Conservation (phyloP, 768 basidiomycete genomes). For the Arthromyces matolae region DNA sequence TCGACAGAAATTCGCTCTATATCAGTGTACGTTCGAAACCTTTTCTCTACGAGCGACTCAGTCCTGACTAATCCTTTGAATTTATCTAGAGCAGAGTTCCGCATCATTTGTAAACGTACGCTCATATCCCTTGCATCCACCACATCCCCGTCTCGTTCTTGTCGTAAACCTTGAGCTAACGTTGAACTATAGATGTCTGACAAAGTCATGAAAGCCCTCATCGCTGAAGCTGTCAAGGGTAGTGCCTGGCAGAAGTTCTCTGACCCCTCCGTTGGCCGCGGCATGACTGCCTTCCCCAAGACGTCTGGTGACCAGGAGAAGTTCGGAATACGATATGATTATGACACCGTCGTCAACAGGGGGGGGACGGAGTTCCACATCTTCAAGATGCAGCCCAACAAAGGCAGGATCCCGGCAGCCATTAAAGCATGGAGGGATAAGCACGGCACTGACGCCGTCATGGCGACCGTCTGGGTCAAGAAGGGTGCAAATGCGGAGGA, state of each 20-base stretch:
- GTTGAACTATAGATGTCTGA: neutral
- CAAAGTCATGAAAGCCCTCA: neutral
- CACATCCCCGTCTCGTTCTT: no score
- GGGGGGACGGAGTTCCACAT: neutral
- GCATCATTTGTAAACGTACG: no score
- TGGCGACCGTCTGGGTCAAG: constrained; percentile 3
- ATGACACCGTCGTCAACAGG: neutral
- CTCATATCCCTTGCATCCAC: no score
- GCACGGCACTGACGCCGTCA: constrained; percentile 6
- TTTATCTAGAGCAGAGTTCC: no score
- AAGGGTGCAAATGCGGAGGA: neutral
- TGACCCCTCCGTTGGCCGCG: neutral
- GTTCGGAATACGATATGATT: constrained; percentile 3
- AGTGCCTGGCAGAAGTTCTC: constrained; percentile 1
- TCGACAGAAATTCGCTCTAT: no score
- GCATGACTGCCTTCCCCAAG: constrained; percentile 2
- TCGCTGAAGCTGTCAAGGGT: constrained; percentile 1
- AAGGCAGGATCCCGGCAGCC: neutral
- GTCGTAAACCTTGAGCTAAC: no score
- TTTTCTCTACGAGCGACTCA: no score
- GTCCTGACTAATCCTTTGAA: no score
- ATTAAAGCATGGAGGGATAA: constrained; percentile 3
- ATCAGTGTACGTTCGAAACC: no score
- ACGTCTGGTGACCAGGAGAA: constrained; percentile 1
- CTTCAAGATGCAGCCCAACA: constrained; percentile 7